Evolutionary conservation across 352 stramenopile species (phyloP), one percentile per base, ranked within the genome.

Genomic region (Pythium volutum): DNA sequence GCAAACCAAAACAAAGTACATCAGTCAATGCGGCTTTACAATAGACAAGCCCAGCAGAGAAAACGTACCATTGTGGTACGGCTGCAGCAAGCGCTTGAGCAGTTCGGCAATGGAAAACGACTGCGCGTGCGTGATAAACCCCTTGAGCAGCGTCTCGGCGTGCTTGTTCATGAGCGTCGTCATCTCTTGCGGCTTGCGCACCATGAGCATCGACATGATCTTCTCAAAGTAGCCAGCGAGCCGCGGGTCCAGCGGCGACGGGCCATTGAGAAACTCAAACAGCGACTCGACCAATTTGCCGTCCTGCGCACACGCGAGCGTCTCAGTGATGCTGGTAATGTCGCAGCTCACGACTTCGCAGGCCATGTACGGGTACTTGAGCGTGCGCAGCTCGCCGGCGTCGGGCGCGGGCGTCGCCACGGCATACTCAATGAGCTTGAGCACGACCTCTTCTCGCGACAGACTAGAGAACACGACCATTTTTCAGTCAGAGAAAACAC

Each of bases 331-430:
- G 51, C 81, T 87, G 46, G 88, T 80, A 46, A 98, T 96, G 69
- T 99, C 96, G 66, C 93, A 99, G 77, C 95, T 98, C 54, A 99
- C 89, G 47, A 98, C 91, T 74, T 99, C 96, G 71, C 96, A 99
- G 43, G 93, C 82, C 95, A 99, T 98, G 86, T 98, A 99, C 23
- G 96, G 95, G 75, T 97, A 99, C 77, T 93, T 95, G 62, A 93
- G 73, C 33, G 79, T 71, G 48, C 81, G 80, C 55, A 93, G 27
- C 56, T 90, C 84, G 53, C 87, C 69, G 9, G 70, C 59, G 33
- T 66, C 49, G 53, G 87, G 71, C 45, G 85, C 74, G 1, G 84
- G 71, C 38, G 66, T 59, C n/a, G 62, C 57, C 29, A 89, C 81
- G 14, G 93, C 75, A 55, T 93, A 95, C 62, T 93, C 76, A 14